Conservation (phyloP, 176 grass and related monocot species). For the Eragrostis nindensis region DNA sequence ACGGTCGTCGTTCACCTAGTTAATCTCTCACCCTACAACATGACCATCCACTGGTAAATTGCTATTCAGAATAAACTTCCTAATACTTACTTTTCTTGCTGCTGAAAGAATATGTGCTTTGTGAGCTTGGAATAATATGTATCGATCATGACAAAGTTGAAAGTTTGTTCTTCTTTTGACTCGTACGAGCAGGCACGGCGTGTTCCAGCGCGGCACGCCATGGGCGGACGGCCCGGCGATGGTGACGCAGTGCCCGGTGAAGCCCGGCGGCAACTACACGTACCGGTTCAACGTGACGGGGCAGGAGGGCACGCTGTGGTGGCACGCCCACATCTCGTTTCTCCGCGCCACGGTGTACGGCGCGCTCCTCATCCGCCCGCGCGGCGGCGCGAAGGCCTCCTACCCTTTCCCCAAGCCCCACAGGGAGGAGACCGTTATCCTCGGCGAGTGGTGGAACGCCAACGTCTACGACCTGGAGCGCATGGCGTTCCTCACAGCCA, state of each 20-base stretch:
- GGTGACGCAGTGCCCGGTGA: slow-evolving; percentile 71
- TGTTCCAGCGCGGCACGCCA: slow-evolving; percentile 49
- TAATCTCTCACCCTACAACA: slow-evolving; percentile 59
- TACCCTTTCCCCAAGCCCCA: slow-evolving; percentile 63
- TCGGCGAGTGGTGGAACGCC: slow-evolving; percentile 84
- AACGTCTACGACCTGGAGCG: slow-evolving; percentile 36
- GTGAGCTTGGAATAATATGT: background rate
- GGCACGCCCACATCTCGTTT: slow-evolving; percentile 78
- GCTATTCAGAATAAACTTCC: too few relatives aligned
- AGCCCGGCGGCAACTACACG: slow-evolving; percentile 47
- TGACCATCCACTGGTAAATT: slow-evolving; percentile 71
- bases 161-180: background rate
- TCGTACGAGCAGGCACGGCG: slow-evolving; percentile 49
- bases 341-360: too few relatives aligned
- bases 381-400: slow-evolving; percentile 20
- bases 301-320: slow-evolving; percentile 83
- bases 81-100: too few relatives aligned
- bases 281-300: slow-evolving; percentile 46
- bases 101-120: background rate
- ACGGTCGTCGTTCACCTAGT: slow-evolving; percentile 56
- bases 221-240: slow-evolving; percentile 79
- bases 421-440: slow-evolving; percentile 50
- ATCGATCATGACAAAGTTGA: background rate
- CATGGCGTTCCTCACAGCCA: background rate
- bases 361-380: too few relatives aligned